Evolutionary conservation across 1,284 basidiomycete species (phyloP), one percentile per base, ranked within the genome.

Genomic region (Apiotrichum mycotoxinovorans): DNA sequence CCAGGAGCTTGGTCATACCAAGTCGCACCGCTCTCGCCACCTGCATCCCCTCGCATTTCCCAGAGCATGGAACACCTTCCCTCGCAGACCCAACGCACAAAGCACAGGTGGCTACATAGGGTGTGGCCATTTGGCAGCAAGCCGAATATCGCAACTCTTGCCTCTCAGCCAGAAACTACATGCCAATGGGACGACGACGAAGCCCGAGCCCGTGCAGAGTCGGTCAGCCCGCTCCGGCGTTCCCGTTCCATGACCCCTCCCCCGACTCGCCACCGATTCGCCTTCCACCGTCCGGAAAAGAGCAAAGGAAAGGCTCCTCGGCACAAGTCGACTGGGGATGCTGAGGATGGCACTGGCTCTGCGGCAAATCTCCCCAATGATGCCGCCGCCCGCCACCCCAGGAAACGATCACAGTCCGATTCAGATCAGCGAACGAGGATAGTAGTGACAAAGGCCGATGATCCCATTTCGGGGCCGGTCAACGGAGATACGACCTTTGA

Each of bases 91-190:
- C 12, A 23, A 17, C 42, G 22, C 12, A 12, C 22, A 14, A 44
- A 44, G 15, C 23, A 33, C 44, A 46, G 33, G 30, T 46, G 44
- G 44, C 44, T 46, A n/a, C 27, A 46, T n/a, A 46, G 33, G 30
- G 17, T 46, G 27, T 46, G 44, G 44, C 44, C 44, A 20, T 46
- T 46, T 37, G 35, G 40, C n/a, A 41, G n/a, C 20, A 41, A 41
- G 20, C 22, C 20, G n/a, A 10, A 9, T 12, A 22, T n/a, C 9
- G 22, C 10, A 3, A 10, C 40, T 9, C n/a, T 41, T 10, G n/a
- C 40, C 12, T 10, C 40, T 22, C n/a, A 8, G 4, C 40, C 5
- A n/a, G 8, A 9, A 3, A 8, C 40, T 5, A 12, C 20, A 1
- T 20, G 40, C 10, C 40, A 41, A 10, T 20, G 40, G 40, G 9